phyloP scores from a whole-genome alignment of 148 eudicot genomes.

The Persicaria maculosa region DNA sequence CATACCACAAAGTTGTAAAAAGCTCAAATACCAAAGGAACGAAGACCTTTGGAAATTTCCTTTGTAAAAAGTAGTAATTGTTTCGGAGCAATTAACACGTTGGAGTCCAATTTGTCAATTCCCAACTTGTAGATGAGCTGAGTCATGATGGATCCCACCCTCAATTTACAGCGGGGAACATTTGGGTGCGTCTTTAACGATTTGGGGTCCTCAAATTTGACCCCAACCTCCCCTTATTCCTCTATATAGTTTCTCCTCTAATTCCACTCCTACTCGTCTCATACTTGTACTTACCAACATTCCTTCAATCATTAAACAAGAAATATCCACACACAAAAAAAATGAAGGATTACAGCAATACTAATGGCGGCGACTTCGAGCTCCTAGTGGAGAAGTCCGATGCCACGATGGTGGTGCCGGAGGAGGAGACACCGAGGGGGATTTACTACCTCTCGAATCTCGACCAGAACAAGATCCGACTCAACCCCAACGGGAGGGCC shows the following conservation, averaged over 20 bases:
- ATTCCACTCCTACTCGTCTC: background rate
- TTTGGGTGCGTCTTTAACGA: background rate
- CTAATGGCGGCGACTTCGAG: background rate
- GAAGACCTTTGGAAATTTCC: background rate
- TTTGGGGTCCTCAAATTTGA: background rate
- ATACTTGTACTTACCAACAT: background rate
- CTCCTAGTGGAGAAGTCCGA: conserved; percentile 13
- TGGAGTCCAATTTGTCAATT: background rate
- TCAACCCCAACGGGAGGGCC: background rate
- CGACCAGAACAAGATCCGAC: conserved; percentile 31
- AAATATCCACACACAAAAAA: background rate
- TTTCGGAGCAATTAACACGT: background rate
- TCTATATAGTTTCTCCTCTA: background rate
- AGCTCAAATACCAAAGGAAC: background rate
- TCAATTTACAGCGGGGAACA: background rate
- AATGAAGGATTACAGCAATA: background rate
- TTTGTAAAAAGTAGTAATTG: background rate
- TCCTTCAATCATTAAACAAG: background rate
- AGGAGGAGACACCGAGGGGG: conserved; percentile 31
- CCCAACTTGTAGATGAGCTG: background rate
- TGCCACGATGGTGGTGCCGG: conserved; percentile 29
- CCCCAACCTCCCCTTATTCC: background rate
- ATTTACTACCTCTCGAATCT: conserved; percentile 36
- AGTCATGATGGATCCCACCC: background rate
- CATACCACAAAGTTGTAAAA: background rate